phyloP scores from a whole-genome alignment of 2,329 filamentous ascomycete species.

The Xylaria sp. region DNA sequence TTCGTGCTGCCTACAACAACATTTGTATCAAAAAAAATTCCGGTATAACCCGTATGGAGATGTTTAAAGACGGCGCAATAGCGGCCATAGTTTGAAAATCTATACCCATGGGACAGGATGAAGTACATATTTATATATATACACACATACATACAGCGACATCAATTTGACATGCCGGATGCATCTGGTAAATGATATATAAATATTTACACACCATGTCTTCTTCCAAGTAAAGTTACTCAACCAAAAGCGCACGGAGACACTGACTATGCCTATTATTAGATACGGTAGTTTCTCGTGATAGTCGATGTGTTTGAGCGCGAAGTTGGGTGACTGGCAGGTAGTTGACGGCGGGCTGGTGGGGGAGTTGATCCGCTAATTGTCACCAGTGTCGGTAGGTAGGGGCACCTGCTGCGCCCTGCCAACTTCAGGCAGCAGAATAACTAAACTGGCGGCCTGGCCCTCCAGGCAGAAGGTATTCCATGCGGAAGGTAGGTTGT shows the following conservation, averaged over 20 bases:
- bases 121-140: constrained; percentile 41
- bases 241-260: neutral
- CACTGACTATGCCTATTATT: constrained; percentile 12
- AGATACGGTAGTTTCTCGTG: constrained; percentile 20
- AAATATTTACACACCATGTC: neutral
- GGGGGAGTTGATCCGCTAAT: constrained; percentile 4
- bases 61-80: constrained; percentile 35
- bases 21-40: constrained; percentile 45
- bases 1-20: constrained; percentile 33
- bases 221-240: neutral
- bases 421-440: constrained; percentile 45
- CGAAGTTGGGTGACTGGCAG: neutral
- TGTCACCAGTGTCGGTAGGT: neutral
- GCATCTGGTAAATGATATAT: constrained; percentile 7
- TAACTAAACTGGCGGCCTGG: constrained; percentile 38
- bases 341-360: neutral
- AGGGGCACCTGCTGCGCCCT: constrained; percentile 5
- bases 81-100: constrained; percentile 39
- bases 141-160: constrained; percentile 19
- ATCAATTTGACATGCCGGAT: constrained; percentile 26
- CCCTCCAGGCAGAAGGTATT: constrained; percentile 23
- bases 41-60: constrained; percentile 36
- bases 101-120: constrained; percentile 39
- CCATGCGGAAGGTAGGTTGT: constrained; percentile 2
- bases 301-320: neutral